Conservation (phyloP, 23 red algal genomes). For the Gracilaria caudata region DNA sequence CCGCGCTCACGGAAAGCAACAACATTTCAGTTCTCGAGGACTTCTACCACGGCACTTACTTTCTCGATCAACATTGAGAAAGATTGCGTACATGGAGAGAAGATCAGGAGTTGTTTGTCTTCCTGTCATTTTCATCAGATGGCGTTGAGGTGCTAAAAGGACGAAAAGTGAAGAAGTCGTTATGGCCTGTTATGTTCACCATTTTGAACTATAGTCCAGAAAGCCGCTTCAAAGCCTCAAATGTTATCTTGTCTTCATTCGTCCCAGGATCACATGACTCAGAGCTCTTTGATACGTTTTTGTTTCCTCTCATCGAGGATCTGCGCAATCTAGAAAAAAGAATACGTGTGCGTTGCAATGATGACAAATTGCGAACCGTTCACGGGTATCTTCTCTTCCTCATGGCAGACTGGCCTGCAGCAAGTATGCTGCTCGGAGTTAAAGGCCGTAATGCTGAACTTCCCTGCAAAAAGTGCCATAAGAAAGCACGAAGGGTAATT, state of each 20-base stretch:
- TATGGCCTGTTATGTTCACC: conserved; percentile 6
- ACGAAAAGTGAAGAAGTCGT: background rate
- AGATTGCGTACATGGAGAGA: background rate
- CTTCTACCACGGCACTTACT: background rate
- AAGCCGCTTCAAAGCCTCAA: background rate
- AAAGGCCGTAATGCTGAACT: conserved; percentile 10
- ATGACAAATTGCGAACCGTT: background rate
- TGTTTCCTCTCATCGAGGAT: background rate
- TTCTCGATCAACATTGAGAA: background rate
- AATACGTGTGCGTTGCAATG: background rate
- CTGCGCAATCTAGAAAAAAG: background rate
- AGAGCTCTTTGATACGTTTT: background rate
- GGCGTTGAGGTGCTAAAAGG: background rate
- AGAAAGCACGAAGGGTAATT: background rate
- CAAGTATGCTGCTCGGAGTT: background rate
- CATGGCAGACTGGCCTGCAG: conserved; percentile 3
- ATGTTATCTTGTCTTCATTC: background rate
- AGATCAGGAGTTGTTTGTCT: conserved; percentile 11
- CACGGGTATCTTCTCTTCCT: background rate
- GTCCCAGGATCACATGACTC: background rate
- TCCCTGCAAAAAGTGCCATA: conserved; percentile 1
- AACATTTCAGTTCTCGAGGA: background rate
- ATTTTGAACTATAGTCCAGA: background rate
- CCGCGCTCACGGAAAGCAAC: background rate
- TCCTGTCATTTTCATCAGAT: background rate